A percentile compares a stretch with the other conserved stretches of the same genome.
Evolutionary conservation across 2,329 filamentous ascomycete genomes (phyloP).

Genomic region (Diaporthe sp.): DNA sequence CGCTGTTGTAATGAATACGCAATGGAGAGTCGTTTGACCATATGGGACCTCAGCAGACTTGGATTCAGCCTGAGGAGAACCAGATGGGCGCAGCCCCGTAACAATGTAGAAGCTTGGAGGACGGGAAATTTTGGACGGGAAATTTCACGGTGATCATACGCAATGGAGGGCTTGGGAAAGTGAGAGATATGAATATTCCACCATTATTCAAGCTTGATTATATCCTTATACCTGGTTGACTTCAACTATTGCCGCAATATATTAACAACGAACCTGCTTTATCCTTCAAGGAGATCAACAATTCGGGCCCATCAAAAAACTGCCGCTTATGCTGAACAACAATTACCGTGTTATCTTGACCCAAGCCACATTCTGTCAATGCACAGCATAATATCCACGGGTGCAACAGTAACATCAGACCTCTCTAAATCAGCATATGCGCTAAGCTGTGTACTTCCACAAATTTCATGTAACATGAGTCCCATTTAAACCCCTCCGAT

Average conservation of each 20-base stretch:
- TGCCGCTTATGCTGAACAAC: not conserved
- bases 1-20: too few species aligned
- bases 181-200: not conserved
- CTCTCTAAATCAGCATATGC: not conserved
- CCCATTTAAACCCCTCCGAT: not conserved
- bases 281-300: not conserved
- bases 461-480: not conserved
- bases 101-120: too few species aligned
- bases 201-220: not conserved
- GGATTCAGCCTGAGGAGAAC: too few species aligned
- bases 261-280: not conserved
- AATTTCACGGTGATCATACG: not conserved
- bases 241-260: not conserved
- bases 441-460: not conserved
- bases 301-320: not conserved
- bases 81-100: too few species aligned
- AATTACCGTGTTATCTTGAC: not conserved
- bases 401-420: not conserved
- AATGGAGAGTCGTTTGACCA: too few species aligned
- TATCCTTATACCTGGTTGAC: not conserved
- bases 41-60: too few species aligned
- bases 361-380: not conserved
- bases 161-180: not conserved
- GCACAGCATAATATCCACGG: not conserved
- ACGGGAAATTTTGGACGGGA: not conserved